Evolutionary conservation across 441 rosid species (phyloP).

Genomic region (Adansonia gregorii): DNA sequence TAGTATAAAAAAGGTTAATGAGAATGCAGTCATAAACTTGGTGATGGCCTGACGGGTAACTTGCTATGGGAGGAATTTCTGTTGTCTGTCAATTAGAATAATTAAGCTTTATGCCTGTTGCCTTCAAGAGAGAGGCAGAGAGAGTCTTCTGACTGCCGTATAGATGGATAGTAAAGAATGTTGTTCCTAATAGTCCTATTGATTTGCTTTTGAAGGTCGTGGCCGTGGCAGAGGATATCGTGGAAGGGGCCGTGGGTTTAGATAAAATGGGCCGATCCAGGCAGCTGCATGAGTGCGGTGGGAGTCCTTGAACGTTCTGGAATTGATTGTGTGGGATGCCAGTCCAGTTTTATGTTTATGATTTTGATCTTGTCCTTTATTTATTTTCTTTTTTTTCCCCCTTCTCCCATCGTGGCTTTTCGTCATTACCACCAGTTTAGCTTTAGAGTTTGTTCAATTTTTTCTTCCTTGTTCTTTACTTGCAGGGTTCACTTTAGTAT

Average conservation of each 20-base stretch:
- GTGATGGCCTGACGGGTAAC: too few relatives aligned
- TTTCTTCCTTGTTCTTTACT: neutral
- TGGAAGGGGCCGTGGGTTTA: slow-evolving; percentile 75
- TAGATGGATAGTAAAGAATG: neutral
- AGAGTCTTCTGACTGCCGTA: too few relatives aligned
- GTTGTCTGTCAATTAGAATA: too few relatives aligned
- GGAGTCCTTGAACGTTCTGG: slow-evolving; percentile 28
- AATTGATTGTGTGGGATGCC: slow-evolving; percentile 30
- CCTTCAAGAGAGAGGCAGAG: too few relatives aligned
- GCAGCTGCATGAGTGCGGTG: slow-evolving; percentile 52
- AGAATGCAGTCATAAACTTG: too few relatives aligned
- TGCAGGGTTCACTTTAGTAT: neutral
- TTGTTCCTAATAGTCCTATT: neutral
- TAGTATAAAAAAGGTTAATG: too few relatives aligned
- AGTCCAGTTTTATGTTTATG: slow-evolving; percentile 40
- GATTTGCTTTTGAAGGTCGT: slow-evolving; percentile 49
- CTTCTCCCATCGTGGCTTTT: slow-evolving; percentile 4
- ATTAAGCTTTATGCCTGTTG: too few relatives aligned
- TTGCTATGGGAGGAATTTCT: too few relatives aligned
- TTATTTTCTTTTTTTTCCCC: neutral
- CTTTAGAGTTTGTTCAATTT: slow-evolving; percentile 34
- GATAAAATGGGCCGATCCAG: slow-evolving; percentile 63
- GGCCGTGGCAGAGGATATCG: slow-evolving; percentile 79
- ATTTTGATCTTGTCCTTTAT: slow-evolving; percentile 27
- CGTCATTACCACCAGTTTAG: slow-evolving; percentile 26